Evolutionary conservation across 139 green algal species (phyloP).

Genomic region (Tetraselmis striata): DNA sequence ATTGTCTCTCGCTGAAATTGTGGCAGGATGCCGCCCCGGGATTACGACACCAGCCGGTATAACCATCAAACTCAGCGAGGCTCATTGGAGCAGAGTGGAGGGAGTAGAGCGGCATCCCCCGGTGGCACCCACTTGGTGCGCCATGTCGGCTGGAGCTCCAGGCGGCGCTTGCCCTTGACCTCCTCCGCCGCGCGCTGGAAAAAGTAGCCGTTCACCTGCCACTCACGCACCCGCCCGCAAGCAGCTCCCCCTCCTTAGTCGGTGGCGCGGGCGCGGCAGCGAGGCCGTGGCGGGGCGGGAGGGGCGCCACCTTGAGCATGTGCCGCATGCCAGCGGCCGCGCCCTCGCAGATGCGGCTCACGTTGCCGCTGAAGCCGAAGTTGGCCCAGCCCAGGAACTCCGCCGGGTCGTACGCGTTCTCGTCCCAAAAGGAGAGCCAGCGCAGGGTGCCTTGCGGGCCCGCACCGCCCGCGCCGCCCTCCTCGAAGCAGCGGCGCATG

Average conservation of each 20-base stretch:
- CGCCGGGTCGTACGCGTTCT: background rate
- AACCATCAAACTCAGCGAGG: too few species aligned
- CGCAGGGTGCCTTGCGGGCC: background rate
- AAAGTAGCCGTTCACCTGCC: background rate
- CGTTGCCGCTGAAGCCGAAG: background rate
- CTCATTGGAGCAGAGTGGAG: too few species aligned
- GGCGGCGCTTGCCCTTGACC: background rate
- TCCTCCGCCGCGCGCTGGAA: background rate
- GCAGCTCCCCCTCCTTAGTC: too few species aligned
- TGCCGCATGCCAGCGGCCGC: background rate
- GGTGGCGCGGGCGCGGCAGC: too few species aligned
- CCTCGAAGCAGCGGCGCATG: background rate
- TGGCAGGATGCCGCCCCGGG: too few species aligned
- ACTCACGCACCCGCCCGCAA: background rate
- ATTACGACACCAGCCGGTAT: too few species aligned
- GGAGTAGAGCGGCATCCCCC: background rate
- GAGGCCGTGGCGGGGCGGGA: too few species aligned
- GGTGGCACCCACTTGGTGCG: background rate
- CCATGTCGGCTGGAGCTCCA: background rate
- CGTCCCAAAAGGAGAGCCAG: slow-evolving; percentile 2
- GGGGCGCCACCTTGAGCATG: slow-evolving; percentile 1
- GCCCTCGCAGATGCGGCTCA: background rate
- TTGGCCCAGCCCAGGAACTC: slow-evolving; percentile 2
- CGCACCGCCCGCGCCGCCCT: too few species aligned
- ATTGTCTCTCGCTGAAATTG: too few species aligned